phyloP scores from a whole-genome alignment of 176 grass and related monocot species.

The Themeda triandra region DNA sequence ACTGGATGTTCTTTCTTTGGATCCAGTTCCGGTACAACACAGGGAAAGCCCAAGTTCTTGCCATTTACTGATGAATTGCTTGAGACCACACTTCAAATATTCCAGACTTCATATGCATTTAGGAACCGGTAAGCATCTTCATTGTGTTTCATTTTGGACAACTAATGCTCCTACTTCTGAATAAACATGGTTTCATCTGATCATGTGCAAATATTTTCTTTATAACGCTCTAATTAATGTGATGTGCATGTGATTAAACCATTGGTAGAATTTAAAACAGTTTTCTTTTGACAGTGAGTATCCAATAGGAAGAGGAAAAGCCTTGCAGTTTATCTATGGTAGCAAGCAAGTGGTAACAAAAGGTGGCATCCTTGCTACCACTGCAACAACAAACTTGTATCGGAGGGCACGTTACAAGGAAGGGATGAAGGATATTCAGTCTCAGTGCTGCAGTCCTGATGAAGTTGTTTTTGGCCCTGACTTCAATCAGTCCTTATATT shows the following conservation, averaged over 20 bases:
- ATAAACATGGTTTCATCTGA: neutral
- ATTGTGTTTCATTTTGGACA: neutral
- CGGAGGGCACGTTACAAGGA: slow-evolving; percentile 57
- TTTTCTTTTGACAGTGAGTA: slow-evolving; percentile 49
- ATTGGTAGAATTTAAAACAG: neutral
- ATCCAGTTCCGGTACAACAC: slow-evolving; percentile 90
- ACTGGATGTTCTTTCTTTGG: slow-evolving; percentile 7
- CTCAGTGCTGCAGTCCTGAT: slow-evolving; percentile 72
- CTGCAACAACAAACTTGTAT: slow-evolving; percentile 90
- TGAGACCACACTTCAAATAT: slow-evolving; percentile 82
- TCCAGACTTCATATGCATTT: slow-evolving; percentile 83
- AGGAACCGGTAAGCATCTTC: slow-evolving; percentile 64
- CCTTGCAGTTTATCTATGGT: slow-evolving; percentile 85
- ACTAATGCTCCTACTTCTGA: neutral
- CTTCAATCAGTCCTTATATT: slow-evolving; percentile 84
- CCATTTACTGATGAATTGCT: slow-evolving; percentile 93
- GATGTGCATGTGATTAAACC: neutral
- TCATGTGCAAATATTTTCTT: neutral
- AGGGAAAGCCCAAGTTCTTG: slow-evolving; percentile 89
- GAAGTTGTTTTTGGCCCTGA: slow-evolving; percentile 81
- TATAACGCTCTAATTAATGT: neutral
- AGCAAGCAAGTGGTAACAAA: slow-evolving; percentile 76
- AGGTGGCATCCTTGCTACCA: slow-evolving; percentile 76
- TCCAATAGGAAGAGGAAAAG: slow-evolving; percentile 80
- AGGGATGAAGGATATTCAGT: slow-evolving; percentile 76